These are phyloP conservation scores for Saccharomyces hybrid DNA, from an alignment of 1,139 yeast genomes.

Conservation along the genomic window DNA sequence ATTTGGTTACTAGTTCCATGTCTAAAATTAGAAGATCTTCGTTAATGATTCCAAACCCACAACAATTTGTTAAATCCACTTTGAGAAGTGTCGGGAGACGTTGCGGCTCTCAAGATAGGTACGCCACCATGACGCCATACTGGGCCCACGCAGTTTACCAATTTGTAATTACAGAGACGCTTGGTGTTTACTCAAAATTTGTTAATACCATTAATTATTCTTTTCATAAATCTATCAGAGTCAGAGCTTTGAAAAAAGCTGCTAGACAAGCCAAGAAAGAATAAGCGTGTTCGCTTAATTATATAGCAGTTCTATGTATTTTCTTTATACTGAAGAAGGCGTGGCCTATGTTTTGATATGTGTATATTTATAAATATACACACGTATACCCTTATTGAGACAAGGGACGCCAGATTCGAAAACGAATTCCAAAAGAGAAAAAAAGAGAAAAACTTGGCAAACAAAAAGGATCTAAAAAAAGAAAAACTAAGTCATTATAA, in stretches of 20 bases:
- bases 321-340: conserved; percentile 3
- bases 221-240: conserved; percentile 76
- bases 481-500: background rate
- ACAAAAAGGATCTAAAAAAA: background rate
- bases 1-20: conserved; percentile 91
- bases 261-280: conserved; percentile 37
- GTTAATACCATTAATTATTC: conserved; percentile 60
- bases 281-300: conserved; percentile 3
- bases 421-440: background rate
- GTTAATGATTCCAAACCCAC: conserved; percentile 71
- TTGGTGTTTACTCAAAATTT: conserved; percentile 70
- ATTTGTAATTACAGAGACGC: conserved; percentile 66
- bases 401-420: background rate
- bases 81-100: conserved; percentile 70
- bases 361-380: background rate
- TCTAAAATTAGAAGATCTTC: conserved; percentile 82
- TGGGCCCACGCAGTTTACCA: conserved; percentile 94
- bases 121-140: conserved; percentile 80
- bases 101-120: conserved; percentile 88
- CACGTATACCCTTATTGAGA: background rate
- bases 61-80: conserved; percentile 63
- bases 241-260: conserved; percentile 75
- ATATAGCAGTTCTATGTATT: no score
- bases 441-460: conserved; percentile 1
- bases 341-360: background rate